phyloP scores from a whole-genome alignment of 768 basidiomycete genomes.

The Lactarius sanguifluus region DNA sequence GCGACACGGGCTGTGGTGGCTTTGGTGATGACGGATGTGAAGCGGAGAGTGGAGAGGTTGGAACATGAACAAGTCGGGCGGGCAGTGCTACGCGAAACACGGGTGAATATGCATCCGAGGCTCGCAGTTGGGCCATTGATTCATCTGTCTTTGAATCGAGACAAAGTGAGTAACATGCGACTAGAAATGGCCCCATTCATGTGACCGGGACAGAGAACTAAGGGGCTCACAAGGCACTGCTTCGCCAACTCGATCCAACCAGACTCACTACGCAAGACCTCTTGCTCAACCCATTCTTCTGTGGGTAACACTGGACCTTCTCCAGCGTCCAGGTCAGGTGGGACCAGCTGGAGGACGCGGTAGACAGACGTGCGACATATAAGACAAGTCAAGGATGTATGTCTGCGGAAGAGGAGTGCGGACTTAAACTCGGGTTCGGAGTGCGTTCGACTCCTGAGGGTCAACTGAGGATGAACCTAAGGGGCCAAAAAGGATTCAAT shows the following conservation, averaged over 20 bases:
- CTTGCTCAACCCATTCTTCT: slow-evolving; percentile 75
- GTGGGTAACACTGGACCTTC: slow-evolving; percentile 68
- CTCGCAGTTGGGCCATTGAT: slow-evolving; percentile 31
- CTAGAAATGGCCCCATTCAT: not conserved
- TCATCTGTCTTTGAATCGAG: slow-evolving; percentile 32
- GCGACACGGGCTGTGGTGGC: slow-evolving; percentile 9
- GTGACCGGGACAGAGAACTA: slow-evolving; percentile 5
- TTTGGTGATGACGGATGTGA: slow-evolving; percentile 21
- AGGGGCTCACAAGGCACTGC: slow-evolving; percentile 60
- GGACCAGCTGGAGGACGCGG: slow-evolving; percentile 63
- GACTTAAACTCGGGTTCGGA: slow-evolving; percentile 29
- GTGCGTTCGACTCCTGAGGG: slow-evolving; percentile 55
- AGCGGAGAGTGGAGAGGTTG: slow-evolving; percentile 9
- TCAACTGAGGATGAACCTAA: slow-evolving; percentile 68
- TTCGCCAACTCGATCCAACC: slow-evolving; percentile 77
- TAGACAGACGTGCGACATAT: slow-evolving; percentile 64
- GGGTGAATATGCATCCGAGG: slow-evolving; percentile 40
- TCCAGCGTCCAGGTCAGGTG: slow-evolving; percentile 55
- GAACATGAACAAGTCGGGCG: slow-evolving; percentile 18
- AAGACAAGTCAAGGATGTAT: slow-evolving; percentile 66
- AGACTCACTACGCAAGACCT: slow-evolving; percentile 60
- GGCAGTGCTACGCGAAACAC: slow-evolving; percentile 36
- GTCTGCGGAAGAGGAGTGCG: slow-evolving; percentile 43
- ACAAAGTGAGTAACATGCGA: slow-evolving; percentile 17
- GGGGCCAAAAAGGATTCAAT: slow-evolving; percentile 4